Conservation (phyloP, 2,329 filamentous ascomycete genomes). For the Didymellaceae sp. region DNA sequence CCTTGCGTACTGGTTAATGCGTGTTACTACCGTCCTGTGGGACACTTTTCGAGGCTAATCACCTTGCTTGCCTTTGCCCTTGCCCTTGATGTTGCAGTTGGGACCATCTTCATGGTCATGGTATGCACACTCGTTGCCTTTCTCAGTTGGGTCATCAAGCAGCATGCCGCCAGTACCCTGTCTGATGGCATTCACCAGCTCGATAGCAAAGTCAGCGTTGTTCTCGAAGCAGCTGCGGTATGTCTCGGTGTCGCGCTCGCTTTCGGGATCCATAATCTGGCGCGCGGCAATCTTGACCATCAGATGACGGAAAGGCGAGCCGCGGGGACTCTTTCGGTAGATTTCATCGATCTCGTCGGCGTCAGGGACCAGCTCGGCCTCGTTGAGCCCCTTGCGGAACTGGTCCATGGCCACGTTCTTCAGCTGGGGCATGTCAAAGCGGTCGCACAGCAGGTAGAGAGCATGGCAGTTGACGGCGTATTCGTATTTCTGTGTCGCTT, state of each 20-base stretch:
- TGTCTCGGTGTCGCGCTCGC: slow-evolving; percentile 55
- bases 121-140: slow-evolving; percentile 54
- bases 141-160: slow-evolving; percentile 59
- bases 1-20: slow-evolving; percentile 48
- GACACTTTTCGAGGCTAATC: slow-evolving; percentile 32
- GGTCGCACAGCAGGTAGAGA: slow-evolving; percentile 60
- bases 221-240: slow-evolving; percentile 59
- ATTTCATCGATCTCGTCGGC: slow-evolving; percentile 62
- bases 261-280: slow-evolving; percentile 63
- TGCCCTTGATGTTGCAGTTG: slow-evolving; percentile 47
- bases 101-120: slow-evolving; percentile 58
- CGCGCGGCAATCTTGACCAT: slow-evolving; percentile 62
- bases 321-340: slow-evolving; percentile 54
- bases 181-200: slow-evolving; percentile 61
- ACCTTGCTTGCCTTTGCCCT: slow-evolving; percentile 47
- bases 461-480: slow-evolving; percentile 62
- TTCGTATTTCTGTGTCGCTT: slow-evolving; percentile 59
- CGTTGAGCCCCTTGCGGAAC: slow-evolving; percentile 58
- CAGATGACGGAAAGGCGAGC: slow-evolving; percentile 57
- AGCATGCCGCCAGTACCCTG: slow-evolving; percentile 57
- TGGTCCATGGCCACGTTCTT: slow-evolving; percentile 63
- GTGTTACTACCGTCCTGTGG: slow-evolving; percentile 39
- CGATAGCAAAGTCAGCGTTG: slow-evolving; percentile 60
- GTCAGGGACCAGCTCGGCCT: slow-evolving; percentile 60
- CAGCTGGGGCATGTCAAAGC: slow-evolving; percentile 57